Conservation (phyloP, 164 flowering plant genomes). For the Nelumbo lutea region DNA sequence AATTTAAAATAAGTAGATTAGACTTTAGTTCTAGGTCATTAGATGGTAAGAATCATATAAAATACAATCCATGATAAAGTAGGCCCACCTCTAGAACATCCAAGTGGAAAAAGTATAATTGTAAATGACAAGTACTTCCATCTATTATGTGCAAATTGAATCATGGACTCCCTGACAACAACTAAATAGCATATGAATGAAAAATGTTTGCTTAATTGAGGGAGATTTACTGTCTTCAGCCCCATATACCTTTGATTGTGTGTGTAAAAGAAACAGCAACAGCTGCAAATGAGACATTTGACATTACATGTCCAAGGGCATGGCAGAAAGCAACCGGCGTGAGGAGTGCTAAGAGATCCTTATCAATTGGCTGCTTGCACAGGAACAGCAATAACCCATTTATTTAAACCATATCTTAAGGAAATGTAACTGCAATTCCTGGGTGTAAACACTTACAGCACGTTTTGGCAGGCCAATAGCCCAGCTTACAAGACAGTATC, state of each 20-base stretch:
- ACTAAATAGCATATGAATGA: background rate
- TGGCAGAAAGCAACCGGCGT: constrained; percentile 64
- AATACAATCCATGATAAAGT: no score
- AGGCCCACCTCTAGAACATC: no score
- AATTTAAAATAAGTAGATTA: no score
- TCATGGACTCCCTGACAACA: background rate
- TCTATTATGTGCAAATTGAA: background rate
- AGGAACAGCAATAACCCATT: constrained; percentile 3
- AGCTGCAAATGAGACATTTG: constrained; percentile 70
- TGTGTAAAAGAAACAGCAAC: constrained; percentile 70
- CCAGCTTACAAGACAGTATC: constrained; percentile 56
- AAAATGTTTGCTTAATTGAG: constrained; percentile 4
- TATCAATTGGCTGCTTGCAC: constrained; percentile 43
- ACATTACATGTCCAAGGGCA: constrained; percentile 69
- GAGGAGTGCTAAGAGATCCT: constrained; percentile 41
- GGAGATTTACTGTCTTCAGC: background rate
- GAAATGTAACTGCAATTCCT: background rate
- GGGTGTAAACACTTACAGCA: constrained; percentile 38
- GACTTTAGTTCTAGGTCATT: no score
- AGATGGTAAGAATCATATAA: no score
- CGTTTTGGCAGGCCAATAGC: constrained; percentile 55
- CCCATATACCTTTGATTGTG: constrained; percentile 48
- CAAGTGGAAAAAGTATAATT: no score
- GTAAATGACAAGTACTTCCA: background rate
- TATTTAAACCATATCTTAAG: background rate